Conservation (phyloP, 768 basidiomycete genomes). For the Suillus paluster region DNA sequence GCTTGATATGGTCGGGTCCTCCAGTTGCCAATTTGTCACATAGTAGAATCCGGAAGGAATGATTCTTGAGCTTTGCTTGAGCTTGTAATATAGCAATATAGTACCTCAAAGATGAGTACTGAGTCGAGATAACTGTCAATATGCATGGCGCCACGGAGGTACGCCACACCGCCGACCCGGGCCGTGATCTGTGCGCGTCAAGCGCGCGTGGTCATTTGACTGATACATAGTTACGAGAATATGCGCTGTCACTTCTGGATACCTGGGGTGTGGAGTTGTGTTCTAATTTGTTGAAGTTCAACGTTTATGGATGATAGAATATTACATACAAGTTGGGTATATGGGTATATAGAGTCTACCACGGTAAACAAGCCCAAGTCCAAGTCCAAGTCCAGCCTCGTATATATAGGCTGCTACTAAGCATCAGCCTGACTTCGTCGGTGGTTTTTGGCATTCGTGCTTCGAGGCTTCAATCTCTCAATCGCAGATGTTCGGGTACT, state of each 20-base stretch:
- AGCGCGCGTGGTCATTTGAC: neutral
- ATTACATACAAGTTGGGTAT: too few relatives aligned
- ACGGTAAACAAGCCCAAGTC: too few relatives aligned
- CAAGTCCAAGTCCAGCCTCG: neutral
- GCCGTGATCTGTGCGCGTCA: neutral
- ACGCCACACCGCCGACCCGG: neutral
- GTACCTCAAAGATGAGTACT: neutral
- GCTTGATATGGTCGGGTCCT: neutral
- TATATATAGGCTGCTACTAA: neutral
- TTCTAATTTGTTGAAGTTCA: neutral
- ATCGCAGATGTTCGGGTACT: conserved; percentile 67
- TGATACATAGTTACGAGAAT: too few relatives aligned
- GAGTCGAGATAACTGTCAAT: neutral
- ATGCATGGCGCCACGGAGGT: neutral
- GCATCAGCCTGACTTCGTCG: neutral
- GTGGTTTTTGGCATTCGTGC: neutral
- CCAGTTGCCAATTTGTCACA: neutral
- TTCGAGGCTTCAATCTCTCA: conserved; percentile 20
- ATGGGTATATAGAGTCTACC: too few relatives aligned
- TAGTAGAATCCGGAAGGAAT: neutral
- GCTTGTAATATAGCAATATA: neutral
- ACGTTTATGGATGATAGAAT: too few relatives aligned
- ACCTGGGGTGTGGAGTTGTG: neutral
- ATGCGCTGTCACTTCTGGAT: too few relatives aligned
- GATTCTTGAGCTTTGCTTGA: neutral